These are phyloP conservation scores for Gentiana macrophylla DNA, from an alignment of 257 asterid species.

Conservation along the genomic window DNA sequence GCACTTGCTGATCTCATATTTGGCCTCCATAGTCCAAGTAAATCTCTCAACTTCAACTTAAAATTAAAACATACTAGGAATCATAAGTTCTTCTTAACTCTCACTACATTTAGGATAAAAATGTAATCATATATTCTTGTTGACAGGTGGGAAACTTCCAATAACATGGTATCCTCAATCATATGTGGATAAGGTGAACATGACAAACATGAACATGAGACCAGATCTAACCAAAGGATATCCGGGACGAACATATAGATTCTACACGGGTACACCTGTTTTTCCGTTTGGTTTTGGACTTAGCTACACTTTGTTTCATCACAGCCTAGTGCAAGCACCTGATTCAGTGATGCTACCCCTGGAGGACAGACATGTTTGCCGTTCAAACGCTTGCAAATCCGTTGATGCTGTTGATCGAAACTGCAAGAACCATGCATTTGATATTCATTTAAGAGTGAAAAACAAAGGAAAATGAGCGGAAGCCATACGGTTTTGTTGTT, in stretches of 20 bases:
- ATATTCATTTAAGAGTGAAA: slow-evolving; percentile 33
- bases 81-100: too few species aligned
- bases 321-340: slow-evolving; percentile 40
- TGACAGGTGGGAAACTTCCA: slow-evolving; percentile 66
- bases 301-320: slow-evolving; percentile 41
- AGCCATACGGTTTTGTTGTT: slow-evolving; percentile 49
- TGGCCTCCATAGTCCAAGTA: slow-evolving; percentile 68
- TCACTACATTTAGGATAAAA: too few species aligned
- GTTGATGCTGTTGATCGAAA: slow-evolving; percentile 16
- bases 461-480: slow-evolving; percentile 36
- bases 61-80: neutral
- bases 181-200: slow-evolving; percentile 23
- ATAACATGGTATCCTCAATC: slow-evolving; percentile 88
- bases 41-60: slow-evolving; percentile 5
- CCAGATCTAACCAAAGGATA: slow-evolving; percentile 50
- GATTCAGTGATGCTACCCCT: slow-evolving; percentile 20
- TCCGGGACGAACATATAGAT: slow-evolving; percentile 73
- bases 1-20: slow-evolving; percentile 70
- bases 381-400: slow-evolving; percentile 29
- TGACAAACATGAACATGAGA: slow-evolving; percentile 89
- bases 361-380: slow-evolving; percentile 38
- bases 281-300: slow-evolving; percentile 63
- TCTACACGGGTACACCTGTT: slow-evolving; percentile 64
- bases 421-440: slow-evolving; percentile 26
- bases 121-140: neutral